Evolutionary conservation across 2,329 filamentous ascomycete genomes (phyloP).

Genomic region (Zelopaecilomyces penicillatus): DNA sequence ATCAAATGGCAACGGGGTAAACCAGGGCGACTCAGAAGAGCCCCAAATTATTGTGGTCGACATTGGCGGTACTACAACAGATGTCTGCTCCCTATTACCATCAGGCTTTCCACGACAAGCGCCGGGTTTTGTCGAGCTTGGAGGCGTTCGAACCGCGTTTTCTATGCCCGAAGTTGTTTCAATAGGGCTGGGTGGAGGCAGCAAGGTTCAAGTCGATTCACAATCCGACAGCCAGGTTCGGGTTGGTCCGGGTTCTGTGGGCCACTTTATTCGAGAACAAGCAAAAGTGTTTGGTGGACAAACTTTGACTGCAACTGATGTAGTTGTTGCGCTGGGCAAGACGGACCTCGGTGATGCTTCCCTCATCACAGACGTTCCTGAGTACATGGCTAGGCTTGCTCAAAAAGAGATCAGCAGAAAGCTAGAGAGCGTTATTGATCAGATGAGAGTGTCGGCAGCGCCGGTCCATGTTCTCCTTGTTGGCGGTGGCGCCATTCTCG

Average conservation of each 20-base stretch:
- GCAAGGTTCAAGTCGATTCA: constrained; percentile 18
- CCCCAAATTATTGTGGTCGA: constrained; percentile 43
- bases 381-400: constrained; percentile 13
- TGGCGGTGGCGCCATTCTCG: constrained; percentile 47
- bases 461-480: constrained; percentile 46
- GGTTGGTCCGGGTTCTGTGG: constrained; percentile 51
- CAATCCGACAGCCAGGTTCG: constrained; percentile 25
- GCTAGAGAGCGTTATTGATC: constrained; percentile 44
- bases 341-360: constrained; percentile 21
- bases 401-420: constrained; percentile 33
- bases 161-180: constrained; percentile 47
- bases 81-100: constrained; percentile 48
- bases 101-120: constrained; percentile 54
- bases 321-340: constrained; percentile 32
- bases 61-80: constrained; percentile 53
- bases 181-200: constrained; percentile 49
- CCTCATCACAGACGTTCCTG: constrained; percentile 19
- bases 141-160: constrained; percentile 51
- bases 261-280: constrained; percentile 38
- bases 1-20: not conserved
- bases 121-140: constrained; percentile 48
- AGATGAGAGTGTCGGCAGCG: constrained; percentile 47
- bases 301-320: constrained; percentile 44
- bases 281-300: constrained; percentile 45
- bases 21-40: not conserved